These are phyloP conservation scores for Termitomyces sp. DNA, from an alignment of 768 basidiomycete genomes.

Conservation along the genomic window DNA sequence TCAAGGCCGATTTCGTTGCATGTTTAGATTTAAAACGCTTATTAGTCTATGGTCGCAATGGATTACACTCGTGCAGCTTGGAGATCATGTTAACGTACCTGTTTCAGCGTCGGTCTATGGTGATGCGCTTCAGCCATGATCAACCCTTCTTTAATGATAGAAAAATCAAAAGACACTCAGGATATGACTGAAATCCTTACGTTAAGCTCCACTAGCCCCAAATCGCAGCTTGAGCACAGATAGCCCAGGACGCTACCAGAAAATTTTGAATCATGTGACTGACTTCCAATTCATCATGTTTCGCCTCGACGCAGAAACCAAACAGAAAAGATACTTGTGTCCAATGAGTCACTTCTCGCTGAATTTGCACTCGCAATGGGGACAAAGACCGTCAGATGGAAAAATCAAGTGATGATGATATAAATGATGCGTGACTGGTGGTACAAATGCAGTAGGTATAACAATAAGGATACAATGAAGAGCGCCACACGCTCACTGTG, in stretches of 20 bases:
- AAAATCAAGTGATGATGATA: not conserved
- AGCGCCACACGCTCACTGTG: not conserved
- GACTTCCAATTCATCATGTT: not conserved
- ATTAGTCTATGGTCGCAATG: slow-evolving; percentile 53
- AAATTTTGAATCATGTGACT: slow-evolving; percentile 12
- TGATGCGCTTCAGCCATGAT: slow-evolving; percentile 44
- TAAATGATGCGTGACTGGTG: slow-evolving; percentile 12
- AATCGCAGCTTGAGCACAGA: not conserved
- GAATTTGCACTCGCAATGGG: not conserved
- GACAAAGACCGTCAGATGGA: not conserved
- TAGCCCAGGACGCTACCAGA: slow-evolving; percentile 5
- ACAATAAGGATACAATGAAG: slow-evolving; percentile 8
- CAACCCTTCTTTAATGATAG: not conserved
- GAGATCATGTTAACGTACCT: slow-evolving; percentile 35
- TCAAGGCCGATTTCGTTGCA: slow-evolving; percentile 78
- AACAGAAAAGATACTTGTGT: not conserved
- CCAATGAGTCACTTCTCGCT: too few species aligned
- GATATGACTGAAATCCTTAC: not conserved
- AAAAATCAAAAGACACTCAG: not conserved
- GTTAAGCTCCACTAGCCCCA: not conserved
- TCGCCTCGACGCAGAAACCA: not conserved
- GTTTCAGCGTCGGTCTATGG: slow-evolving; percentile 79
- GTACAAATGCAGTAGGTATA: slow-evolving; percentile 14
- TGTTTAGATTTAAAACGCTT: slow-evolving; percentile 92
- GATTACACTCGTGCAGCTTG: not conserved